phyloP scores from a whole-genome alignment of 768 basidiomycete genomes.

The Phlebiopsis flavidoalba region DNA sequence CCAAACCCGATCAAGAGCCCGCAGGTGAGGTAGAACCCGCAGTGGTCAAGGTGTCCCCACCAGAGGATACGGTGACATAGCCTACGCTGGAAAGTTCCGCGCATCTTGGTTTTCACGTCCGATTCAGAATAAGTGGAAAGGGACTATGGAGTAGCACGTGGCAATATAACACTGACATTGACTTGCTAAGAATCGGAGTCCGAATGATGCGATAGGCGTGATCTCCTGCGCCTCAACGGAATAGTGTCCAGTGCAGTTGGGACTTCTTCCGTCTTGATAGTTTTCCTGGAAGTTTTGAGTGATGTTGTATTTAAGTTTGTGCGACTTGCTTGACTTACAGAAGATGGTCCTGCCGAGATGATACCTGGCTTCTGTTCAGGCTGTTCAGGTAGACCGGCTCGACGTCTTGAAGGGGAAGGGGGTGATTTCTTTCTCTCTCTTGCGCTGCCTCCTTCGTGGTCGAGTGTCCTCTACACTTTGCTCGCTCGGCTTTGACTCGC shows the following conservation, averaged over 20 bases:
- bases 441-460: not conserved
- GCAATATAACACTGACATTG: too few species aligned
- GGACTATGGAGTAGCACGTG: too few species aligned
- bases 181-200: slow-evolving; percentile 7
- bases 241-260: not conserved
- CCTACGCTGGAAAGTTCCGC: too few species aligned
- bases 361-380: slow-evolving; percentile 11
- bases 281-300: not conserved
- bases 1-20: slow-evolving; percentile 1
- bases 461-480: not conserved
- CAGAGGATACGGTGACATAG: not conserved
- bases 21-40: slow-evolving; percentile 5
- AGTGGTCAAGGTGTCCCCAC: not conserved
- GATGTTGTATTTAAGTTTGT: not conserved
- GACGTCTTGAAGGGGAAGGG: not conserved
- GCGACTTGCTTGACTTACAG: not conserved
- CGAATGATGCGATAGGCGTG: slow-evolving; percentile 5
- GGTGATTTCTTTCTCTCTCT: not conserved
- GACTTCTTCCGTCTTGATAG: slow-evolving; percentile 8
- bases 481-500: slow-evolving; percentile 3
- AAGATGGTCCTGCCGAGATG: not conserved
- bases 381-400: slow-evolving; percentile 3
- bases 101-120: too few species aligned
- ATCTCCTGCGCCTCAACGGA: slow-evolving; percentile 12
- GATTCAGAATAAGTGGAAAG: too few species aligned